phyloP scores from a whole-genome alignment of 73 alveolate genomes.

The Paramecium caudatum region DNA sequence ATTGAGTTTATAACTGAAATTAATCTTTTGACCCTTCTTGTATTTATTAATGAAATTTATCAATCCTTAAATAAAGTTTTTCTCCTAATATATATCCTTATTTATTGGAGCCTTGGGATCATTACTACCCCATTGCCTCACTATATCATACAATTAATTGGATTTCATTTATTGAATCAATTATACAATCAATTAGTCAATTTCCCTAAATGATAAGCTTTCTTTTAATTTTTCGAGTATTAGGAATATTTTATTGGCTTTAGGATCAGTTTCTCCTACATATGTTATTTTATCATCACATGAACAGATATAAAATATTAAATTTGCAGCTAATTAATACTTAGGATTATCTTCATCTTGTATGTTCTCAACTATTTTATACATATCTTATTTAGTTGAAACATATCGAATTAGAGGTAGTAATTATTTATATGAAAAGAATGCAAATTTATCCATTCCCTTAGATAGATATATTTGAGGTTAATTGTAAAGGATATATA shows the following conservation, averaged over 20 bases:
- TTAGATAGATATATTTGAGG: background rate
- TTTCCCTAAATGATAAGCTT: background rate
- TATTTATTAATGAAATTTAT: background rate
- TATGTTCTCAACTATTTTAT: background rate
- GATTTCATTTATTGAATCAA: background rate
- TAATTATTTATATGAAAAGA: background rate
- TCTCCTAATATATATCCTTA: constrained; percentile 35
- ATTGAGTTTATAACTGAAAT: background rate
- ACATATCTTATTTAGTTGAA: background rate
- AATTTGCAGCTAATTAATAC: background rate
- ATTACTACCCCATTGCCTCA: background rate
- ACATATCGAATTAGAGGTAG: constrained; percentile 1
- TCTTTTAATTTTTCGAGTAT: background rate
- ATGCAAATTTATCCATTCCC: too few relatives aligned
- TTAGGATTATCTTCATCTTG: constrained; percentile 17
- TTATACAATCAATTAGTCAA: background rate
- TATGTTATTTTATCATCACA: background rate
- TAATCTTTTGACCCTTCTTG: background rate
- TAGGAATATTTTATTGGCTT: background rate
- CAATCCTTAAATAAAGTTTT: constrained; percentile 17
- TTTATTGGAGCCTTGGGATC: background rate
- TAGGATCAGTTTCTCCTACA: background rate
- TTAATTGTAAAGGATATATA: background rate
- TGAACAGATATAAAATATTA: background rate
- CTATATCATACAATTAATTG: background rate